A percentile compares a stretch with the other conserved stretches of the same genome.
Conservation (phyloP, 2,329 filamentous ascomycete species). For the Pyrenophora graminea region DNA sequence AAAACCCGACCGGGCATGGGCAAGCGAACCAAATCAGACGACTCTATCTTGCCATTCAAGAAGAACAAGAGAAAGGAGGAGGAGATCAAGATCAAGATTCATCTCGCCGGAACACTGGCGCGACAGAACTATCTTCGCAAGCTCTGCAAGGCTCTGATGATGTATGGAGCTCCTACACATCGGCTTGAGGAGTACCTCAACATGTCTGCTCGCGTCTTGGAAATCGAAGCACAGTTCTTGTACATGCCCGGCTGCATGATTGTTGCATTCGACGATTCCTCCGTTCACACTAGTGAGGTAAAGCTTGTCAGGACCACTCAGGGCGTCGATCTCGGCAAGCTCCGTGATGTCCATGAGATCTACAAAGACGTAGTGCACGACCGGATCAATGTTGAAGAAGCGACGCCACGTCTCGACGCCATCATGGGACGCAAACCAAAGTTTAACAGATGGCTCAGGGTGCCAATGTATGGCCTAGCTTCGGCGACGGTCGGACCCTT, state of each 20-base stretch:
- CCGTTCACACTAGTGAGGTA: slow-evolving; percentile 78
- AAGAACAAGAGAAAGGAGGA: slow-evolving; percentile 50
- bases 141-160: slow-evolving; percentile 84
- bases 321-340: slow-evolving; percentile 73
- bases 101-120: slow-evolving; percentile 71
- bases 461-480: slow-evolving; percentile 75
- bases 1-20: slow-evolving; percentile 44
- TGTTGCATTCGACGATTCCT: slow-evolving; percentile 79
- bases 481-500: slow-evolving; percentile 78
- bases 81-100: slow-evolving; percentile 62
- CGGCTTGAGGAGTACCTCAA: slow-evolving; percentile 89
- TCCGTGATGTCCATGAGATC: slow-evolving; percentile 74
- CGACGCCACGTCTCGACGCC: slow-evolving; percentile 64
- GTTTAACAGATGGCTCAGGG: slow-evolving; percentile 53
- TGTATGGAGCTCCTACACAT: slow-evolving; percentile 88
- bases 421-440: slow-evolving; percentile 64
- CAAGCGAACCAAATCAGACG: slow-evolving; percentile 44
- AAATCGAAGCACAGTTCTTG: slow-evolving; percentile 86
- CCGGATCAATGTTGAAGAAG: slow-evolving; percentile 72
- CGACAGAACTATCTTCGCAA: slow-evolving; percentile 83
- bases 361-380: slow-evolving; percentile 86
- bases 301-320: slow-evolving; percentile 71
- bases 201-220: slow-evolving; percentile 85
- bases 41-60: slow-evolving; percentile 45
- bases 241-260: slow-evolving; percentile 95